Percentiles rank a stretch among this genome's conserved stretches.
Conservation (phyloP, 2,329 filamentous ascomycete genomes). For the Fusarium irregulare region DNA sequence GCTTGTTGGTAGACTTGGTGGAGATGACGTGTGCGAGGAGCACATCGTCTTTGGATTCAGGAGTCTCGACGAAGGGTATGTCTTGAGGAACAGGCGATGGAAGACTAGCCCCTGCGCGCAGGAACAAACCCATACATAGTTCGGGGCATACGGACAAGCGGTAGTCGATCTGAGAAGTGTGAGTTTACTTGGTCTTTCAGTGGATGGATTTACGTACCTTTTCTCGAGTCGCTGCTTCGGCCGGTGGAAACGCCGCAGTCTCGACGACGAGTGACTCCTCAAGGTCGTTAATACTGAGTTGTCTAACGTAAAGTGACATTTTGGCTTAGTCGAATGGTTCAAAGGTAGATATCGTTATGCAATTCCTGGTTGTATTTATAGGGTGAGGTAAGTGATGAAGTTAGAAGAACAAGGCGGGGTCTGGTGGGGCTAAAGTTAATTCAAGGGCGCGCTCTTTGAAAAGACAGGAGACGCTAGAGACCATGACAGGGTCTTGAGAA, state of each 20-base stretch:
- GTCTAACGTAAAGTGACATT: slow-evolving; percentile 44
- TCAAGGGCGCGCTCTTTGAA: slow-evolving; percentile 4
- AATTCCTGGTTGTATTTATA: neutral
- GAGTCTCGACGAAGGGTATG: slow-evolving; percentile 22
- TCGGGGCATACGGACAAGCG: slow-evolving; percentile 44
- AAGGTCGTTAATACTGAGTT: slow-evolving; percentile 40
- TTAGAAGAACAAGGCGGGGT: slow-evolving; percentile 5
- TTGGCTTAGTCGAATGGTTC: fast-evolving
- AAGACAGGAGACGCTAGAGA: neutral
- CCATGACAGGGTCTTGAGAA: neutral
- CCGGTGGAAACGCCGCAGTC: slow-evolving; percentile 46
- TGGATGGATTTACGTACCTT: slow-evolving; percentile 30
- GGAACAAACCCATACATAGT: slow-evolving; percentile 46
- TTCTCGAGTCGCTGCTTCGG: slow-evolving; percentile 46
- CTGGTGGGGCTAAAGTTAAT: slow-evolving; percentile 2
- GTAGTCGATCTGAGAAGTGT: slow-evolving; percentile 46
- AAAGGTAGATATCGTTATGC: fast-evolving
- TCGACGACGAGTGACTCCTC: slow-evolving; percentile 43
- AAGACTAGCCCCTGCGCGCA: neutral
- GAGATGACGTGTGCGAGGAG: slow-evolving; percentile 47
- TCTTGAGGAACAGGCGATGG: slow-evolving; percentile 8
- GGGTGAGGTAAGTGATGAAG: fast-evolving
- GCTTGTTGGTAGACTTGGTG: slow-evolving; percentile 38
- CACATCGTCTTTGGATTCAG: slow-evolving; percentile 11
- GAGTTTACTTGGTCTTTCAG: neutral